A percentile compares a stretch with the other conserved stretches of the same genome.
These are phyloP conservation scores for Xylariomycetidae sp. DNA, from an alignment of 2,329 filamentous ascomycete species.

Conservation along the genomic window DNA sequence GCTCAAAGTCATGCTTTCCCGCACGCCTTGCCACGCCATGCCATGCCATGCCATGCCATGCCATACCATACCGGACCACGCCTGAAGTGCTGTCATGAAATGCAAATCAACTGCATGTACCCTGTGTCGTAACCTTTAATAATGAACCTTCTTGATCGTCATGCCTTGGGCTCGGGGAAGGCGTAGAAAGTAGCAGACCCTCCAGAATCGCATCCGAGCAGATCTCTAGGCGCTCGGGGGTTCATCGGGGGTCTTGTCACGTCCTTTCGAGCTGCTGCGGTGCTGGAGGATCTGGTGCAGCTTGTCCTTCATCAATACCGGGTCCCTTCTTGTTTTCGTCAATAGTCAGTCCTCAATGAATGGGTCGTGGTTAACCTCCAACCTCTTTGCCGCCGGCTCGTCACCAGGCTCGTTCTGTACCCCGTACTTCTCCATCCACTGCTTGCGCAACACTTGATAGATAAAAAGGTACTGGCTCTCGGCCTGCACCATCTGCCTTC, in stretches of 20 bases:
- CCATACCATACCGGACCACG: slow-evolving; percentile 3
- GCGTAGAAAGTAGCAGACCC: too few relatives aligned
- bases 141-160: slow-evolving; percentile 1
- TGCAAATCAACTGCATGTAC: slow-evolving; percentile 1
- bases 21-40: not conserved
- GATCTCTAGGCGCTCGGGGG: not conserved
- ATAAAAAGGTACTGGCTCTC: slow-evolving; percentile 80
- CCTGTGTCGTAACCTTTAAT: too few relatives aligned
- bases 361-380: slow-evolving; percentile 42
- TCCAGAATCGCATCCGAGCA: not conserved
- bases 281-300: not conserved
- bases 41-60: slow-evolving; percentile 5
- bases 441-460: slow-evolving; percentile 75
- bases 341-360: slow-evolving; percentile 28
- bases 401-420: slow-evolving; percentile 25
- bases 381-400: slow-evolving; percentile 45
- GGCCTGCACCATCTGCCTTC: slow-evolving; percentile 92
- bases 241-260: too few relatives aligned
- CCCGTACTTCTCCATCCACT: slow-evolving; percentile 63
- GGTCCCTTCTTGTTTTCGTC: slow-evolving; percentile 4
- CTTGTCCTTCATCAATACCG: not conserved
- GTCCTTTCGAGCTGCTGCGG: not conserved
- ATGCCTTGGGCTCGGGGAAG: not conserved
- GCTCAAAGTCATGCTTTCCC: not conserved
- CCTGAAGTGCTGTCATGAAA: slow-evolving; percentile 3